These are phyloP conservation scores for Rhododendron mucronatum DNA, from an alignment of 148 eudicot genomes.

Conservation along the genomic window DNA sequence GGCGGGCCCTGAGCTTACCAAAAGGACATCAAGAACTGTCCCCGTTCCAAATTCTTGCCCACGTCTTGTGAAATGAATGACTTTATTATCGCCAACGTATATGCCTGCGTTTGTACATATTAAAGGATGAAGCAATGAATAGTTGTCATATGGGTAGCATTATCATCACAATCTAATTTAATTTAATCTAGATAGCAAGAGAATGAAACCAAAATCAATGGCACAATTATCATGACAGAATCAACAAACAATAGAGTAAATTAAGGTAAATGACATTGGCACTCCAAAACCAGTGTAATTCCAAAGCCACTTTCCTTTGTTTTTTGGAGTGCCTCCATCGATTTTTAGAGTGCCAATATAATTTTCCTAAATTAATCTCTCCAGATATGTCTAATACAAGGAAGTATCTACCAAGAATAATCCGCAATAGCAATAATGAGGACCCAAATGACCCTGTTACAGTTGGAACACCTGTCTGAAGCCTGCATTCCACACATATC, in stretches of 20 bases:
- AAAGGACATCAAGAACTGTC: conserved; percentile 53
- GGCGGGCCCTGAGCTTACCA: conserved; percentile 64
- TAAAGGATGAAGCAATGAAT: background rate
- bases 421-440: background rate
- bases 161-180: background rate
- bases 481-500: background rate
- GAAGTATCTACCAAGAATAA: background rate
- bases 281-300: too few relatives aligned
- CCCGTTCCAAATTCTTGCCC: conserved; percentile 89
- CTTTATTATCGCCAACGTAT: conserved; percentile 62
- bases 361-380: background rate
- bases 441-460: background rate
- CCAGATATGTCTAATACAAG: background rate
- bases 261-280: too few relatives aligned
- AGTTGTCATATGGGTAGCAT: background rate
- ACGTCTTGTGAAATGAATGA: conserved; percentile 75
- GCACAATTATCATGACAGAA: background rate
- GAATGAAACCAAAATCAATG: background rate
- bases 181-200: background rate
- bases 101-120: conserved; percentile 30
- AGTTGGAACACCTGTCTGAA: background rate
- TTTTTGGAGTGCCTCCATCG: too few relatives aligned
- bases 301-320: too few relatives aligned
- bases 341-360: too few relatives aligned
- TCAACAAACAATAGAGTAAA: background rate